phyloP scores from a whole-genome alignment of 2,329 filamentous ascomycete species.

The Stromatinia cepivora region DNA sequence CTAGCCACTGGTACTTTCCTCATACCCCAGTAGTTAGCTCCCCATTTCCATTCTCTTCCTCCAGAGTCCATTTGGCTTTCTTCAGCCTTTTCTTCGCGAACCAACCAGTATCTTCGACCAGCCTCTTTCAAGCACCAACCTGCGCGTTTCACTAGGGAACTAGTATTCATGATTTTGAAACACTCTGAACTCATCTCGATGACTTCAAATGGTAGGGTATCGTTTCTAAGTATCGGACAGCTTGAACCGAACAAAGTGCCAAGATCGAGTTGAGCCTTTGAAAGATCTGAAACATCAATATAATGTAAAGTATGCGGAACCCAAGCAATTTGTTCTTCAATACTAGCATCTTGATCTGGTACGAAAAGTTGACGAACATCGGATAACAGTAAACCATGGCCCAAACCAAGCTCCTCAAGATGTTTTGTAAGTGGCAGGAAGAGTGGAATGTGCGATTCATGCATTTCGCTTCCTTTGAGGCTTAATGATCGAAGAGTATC shows the following conservation, averaged over 20 bases:
- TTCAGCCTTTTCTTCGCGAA: slow-evolving; percentile 45
- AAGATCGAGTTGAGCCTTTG: slow-evolving; percentile 58
- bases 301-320: slow-evolving; percentile 66
- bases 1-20: slow-evolving; percentile 61
- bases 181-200: slow-evolving; percentile 72
- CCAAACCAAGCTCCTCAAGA: slow-evolving; percentile 74
- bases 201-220: slow-evolving; percentile 70
- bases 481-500: slow-evolving; percentile 69
- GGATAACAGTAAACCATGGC: slow-evolving; percentile 62
- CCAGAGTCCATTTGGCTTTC: slow-evolving; percentile 52
- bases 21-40: slow-evolving; percentile 82
- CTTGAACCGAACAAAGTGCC: slow-evolving; percentile 53
- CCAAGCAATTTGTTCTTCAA: slow-evolving; percentile 47
- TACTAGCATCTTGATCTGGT: slow-evolving; percentile 32
- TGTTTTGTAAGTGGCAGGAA: slow-evolving; percentile 67
- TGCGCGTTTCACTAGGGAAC: slow-evolving; percentile 38
- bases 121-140: slow-evolving; percentile 75
- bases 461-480: slow-evolving; percentile 73
- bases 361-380: slow-evolving; percentile 51
- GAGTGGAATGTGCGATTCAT: slow-evolving; percentile 60
- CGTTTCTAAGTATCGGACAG: slow-evolving; percentile 57
- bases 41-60: slow-evolving; percentile 75
- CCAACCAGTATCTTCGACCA: slow-evolving; percentile 64
- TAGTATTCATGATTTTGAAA: slow-evolving; percentile 62
- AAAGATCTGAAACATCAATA: slow-evolving; percentile 74